Evolutionary conservation across 768 basidiomycete genomes (phyloP), one percentile per base, ranked within the genome.

Genomic region (Chalciporus pseudorubinellus): DNA sequence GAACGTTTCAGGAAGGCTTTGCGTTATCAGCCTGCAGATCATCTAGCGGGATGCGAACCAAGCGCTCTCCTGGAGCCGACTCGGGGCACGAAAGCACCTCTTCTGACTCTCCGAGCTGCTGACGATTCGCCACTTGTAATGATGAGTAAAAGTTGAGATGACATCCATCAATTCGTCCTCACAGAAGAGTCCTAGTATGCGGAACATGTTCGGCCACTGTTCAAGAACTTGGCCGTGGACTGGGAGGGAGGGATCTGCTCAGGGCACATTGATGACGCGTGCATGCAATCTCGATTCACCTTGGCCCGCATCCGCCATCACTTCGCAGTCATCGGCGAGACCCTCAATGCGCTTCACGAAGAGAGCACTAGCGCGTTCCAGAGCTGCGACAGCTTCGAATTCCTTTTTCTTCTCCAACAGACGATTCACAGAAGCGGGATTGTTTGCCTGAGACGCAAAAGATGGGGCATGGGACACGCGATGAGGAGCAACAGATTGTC

Each of bases 201-300:
- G 78, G 60, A 91, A 90, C 89, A 91, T 91, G 63, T 80, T 82
- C 10, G 87, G 85, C 88, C 87, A 90, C 55, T 89, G 87, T 51
- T 82, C 82, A 21, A 89, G 77, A 4, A 90, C 87, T 62, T 89
- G 80, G 10, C 88, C 88, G 55, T 86, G 84, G 29, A 85, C 88
- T 89, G 44, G 42, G n/a, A n/a, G n/a, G n/a, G n/a, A 33, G 8
- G n/a, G 29, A 18, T 31, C 14, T 14, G 33, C 36, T 56, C 56
- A 50, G 43, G 48, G 24, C 2, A 21, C 8, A 10, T 4, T 18
- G 9, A 8, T 6, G 26, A n/a, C 7, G 33, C 3, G 14, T 7
- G 24, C 10, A 20, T 9, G 29, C 3, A 34, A 18, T 4, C 6
- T 7, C 20, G 0, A 55, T 69, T 38, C 43, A 87, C 89, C 81